These are phyloP conservation scores for Allantophomopsis cytisporea DNA, from an alignment of 2,329 filamentous ascomycete species.

Conservation along the genomic window DNA sequence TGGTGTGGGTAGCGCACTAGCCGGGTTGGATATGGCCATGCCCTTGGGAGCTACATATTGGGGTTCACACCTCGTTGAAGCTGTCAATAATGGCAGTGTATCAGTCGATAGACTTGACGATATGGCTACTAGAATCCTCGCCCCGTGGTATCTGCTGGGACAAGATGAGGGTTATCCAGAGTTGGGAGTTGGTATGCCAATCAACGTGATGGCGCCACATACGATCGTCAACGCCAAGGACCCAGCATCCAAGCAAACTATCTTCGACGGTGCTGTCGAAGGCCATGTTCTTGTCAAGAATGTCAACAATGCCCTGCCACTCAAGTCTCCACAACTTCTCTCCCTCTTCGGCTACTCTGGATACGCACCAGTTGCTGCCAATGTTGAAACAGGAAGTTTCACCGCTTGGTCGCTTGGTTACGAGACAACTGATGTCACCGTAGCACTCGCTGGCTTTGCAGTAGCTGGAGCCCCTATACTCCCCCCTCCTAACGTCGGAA, in stretches of 20 bases:
- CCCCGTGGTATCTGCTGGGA: slow-evolving; percentile 42
- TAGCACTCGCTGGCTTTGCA: background rate
- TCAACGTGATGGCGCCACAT: slow-evolving; percentile 33
- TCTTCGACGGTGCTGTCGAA: slow-evolving; percentile 42
- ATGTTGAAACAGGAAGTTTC: background rate
- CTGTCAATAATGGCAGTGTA: slow-evolving; percentile 47
- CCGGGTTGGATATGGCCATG: slow-evolving; percentile 64
- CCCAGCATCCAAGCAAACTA: slow-evolving; percentile 27
- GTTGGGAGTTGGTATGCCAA: slow-evolving; percentile 34
- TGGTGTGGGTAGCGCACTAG: slow-evolving; percentile 58
- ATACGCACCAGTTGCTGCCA: slow-evolving; percentile 1
- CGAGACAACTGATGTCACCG: background rate
- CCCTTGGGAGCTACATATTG: slow-evolving; percentile 27
- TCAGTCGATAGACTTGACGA: slow-evolving; percentile 40
- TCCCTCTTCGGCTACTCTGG: slow-evolving; percentile 51
- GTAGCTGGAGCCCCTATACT: background rate
- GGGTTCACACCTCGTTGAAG: slow-evolving; percentile 35
- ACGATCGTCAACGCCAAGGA: slow-evolving; percentile 39
- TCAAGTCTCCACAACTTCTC: slow-evolving; percentile 31
- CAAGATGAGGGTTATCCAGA: slow-evolving; percentile 33
- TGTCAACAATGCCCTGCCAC: slow-evolving; percentile 35
- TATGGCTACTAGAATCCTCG: slow-evolving; percentile 44
- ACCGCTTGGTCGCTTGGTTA: background rate
- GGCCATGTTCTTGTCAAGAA: slow-evolving; percentile 55
- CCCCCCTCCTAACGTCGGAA: slow-evolving; percentile 19